These are phyloP conservation scores for Trichoderma cornu-damae DNA, from an alignment of 2,329 filamentous ascomycete genomes.

Conservation along the genomic window DNA sequence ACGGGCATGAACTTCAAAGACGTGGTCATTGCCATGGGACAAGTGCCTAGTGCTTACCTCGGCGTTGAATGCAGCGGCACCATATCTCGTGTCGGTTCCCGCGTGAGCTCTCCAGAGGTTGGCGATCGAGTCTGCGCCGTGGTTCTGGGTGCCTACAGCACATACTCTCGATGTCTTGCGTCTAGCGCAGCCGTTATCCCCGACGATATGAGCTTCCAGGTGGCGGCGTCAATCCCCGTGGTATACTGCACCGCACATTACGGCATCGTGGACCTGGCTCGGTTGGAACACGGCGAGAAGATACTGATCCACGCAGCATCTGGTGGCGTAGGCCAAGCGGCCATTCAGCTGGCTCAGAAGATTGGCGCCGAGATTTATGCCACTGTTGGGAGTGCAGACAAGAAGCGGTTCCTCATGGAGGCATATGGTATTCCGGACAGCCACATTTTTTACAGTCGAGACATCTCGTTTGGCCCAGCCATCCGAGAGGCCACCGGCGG, in stretches of 20 bases:
- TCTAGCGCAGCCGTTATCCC: conserved; percentile 37
- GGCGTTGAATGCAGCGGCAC: conserved; percentile 40
- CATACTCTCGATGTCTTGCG: conserved; percentile 30
- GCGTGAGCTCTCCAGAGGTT: conserved; percentile 54
- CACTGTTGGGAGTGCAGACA: conserved; percentile 37
- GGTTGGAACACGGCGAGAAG: conserved; percentile 35
- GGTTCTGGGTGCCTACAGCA: conserved; percentile 34
- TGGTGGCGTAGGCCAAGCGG: conserved; percentile 38
- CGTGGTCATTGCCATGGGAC: conserved; percentile 40
- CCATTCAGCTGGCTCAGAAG: conserved; percentile 36
- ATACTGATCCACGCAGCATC: conserved; percentile 39
- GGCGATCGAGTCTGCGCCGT: conserved; percentile 69
- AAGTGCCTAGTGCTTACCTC: conserved; percentile 31
- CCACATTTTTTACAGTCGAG: conserved; percentile 28
- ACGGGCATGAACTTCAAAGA: conserved; percentile 45
- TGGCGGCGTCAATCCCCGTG: conserved; percentile 38
- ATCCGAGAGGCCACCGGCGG: conserved; percentile 33
- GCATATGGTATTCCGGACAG: conserved; percentile 35
- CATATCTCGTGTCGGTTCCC: conserved; percentile 49
- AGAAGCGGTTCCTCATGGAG: conserved; percentile 34
- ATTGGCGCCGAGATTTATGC: conserved; percentile 39
- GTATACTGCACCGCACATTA: conserved; percentile 40
- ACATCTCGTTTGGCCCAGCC: conserved; percentile 23
- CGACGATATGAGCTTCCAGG: conserved; percentile 32
- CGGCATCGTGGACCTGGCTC: conserved; percentile 35